Evolutionary conservation across 768 basidiomycete species (phyloP), one percentile per base, ranked within the genome.

Genomic region (Amyloporia xantha): DNA sequence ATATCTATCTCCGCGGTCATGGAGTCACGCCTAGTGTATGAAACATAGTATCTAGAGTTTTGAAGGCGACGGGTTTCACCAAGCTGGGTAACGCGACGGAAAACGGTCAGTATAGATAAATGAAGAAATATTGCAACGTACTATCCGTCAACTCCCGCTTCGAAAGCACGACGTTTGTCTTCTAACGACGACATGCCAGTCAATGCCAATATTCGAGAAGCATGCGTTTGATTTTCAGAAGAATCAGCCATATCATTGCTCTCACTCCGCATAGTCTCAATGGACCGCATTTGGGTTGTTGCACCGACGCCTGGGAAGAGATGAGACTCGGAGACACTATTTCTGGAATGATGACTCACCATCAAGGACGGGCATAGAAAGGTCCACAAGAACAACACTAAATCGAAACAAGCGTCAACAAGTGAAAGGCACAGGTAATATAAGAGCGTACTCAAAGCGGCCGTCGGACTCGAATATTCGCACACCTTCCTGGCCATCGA

Each of bases 51-150:
- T 93, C 86, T 17, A 97, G 68, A 13, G 84, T 91, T 61, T 86
- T 91, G 70, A 97, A 88, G n/a, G 89, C 88, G 17, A 97, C 91
- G 10, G 94, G 94, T 66, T 97, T 97, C 49, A 96, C 90, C 17
- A 95, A 77, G 60, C 92, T 94, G 53, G 26, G 13, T 33, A 47
- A 44, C 37, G 40, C 33, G 15, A 33, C 40, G 54, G 30, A 3
- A 11, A 15, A 41, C 15, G n/a, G 15, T 13, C 26, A 51, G 20
- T 23, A 2, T 13, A 41, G 13, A n/a, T 27, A 33, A 45, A 21
- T 3, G 27, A 43, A 27, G 17, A 26, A 39, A 15, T 7, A 15
- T 15, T 15, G 30, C 9, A 6, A 82, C 90, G 55, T 61, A 94
- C 91, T 95, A 95, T 69, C 94, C 93, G 55, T 96, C 90, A 44